phyloP scores from a whole-genome alignment of 1,284 basidiomycete genomes.

The Hemileia vastatrix region DNA sequence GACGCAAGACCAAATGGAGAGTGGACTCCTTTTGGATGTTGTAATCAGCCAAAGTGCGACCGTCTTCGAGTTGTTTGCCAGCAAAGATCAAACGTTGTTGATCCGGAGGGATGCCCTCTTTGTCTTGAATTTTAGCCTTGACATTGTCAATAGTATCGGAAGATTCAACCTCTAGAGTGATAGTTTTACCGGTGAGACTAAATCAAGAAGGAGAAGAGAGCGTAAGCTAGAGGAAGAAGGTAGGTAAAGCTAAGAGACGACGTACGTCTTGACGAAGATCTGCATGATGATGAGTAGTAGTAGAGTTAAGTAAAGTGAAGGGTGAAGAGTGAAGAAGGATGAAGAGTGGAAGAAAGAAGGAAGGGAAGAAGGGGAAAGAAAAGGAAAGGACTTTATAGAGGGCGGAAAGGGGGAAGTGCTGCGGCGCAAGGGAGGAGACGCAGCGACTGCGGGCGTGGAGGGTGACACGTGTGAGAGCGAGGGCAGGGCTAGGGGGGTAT shows the following conservation, averaged over 20 bases:
- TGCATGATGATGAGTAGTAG: slow-evolving; percentile 52
- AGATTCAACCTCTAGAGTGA: slow-evolving; percentile 82
- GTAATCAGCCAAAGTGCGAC: slow-evolving; percentile 4
- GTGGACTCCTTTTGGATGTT: no score
- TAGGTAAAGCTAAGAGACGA: slow-evolving; percentile 25
- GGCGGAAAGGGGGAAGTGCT: no score
- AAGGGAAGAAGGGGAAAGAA: no score
- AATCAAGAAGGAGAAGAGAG: neutral
- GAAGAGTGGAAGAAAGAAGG: no score
- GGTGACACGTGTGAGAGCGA: no score
- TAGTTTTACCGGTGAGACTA: slow-evolving; percentile 94
- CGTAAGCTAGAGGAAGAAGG: neutral
- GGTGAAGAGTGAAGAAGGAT: neutral
- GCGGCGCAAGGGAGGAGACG: no score
- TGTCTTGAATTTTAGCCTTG: slow-evolving; percentile 87
- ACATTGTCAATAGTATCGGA: slow-evolving; percentile 94
- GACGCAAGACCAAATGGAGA: slow-evolving; percentile 84
- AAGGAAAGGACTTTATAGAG: no score
- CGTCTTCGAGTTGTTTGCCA: slow-evolving; percentile 67
- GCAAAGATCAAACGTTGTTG: slow-evolving; percentile 83
- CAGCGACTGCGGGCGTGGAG: no score
- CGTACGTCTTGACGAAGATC: slow-evolving; percentile 88
- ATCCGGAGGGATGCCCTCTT: no score
- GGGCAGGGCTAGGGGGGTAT: no score
- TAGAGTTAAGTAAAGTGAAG: neutral